phyloP scores from a whole-genome alignment of 129 eudicot genomes.

The Escallonia herrerae region DNA sequence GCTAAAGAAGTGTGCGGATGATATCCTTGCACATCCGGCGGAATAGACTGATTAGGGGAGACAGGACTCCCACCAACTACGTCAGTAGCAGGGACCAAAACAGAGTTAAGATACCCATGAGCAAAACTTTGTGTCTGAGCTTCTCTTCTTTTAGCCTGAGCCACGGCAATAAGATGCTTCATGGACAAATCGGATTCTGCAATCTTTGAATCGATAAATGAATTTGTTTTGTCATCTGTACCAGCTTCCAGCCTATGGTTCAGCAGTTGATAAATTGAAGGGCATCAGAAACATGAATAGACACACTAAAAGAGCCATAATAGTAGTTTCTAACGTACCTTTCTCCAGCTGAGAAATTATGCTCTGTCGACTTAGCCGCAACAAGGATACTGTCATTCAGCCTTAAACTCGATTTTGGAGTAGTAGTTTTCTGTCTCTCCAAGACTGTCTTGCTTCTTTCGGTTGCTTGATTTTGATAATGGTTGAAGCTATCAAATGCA shows the following conservation, averaged over 20 bases:
- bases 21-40: slow-evolving; percentile 30
- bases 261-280: slow-evolving; percentile 7
- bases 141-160: slow-evolving; percentile 78
- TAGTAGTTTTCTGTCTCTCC: slow-evolving; percentile 45
- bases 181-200: slow-evolving; percentile 55
- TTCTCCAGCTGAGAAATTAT: slow-evolving; percentile 27
- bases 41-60: slow-evolving; percentile 23
- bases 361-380: slow-evolving; percentile 25
- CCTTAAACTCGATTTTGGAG: slow-evolving; percentile 38
- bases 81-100: slow-evolving; percentile 27
- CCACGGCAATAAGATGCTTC: slow-evolving; percentile 84
- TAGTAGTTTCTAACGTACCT: slow-evolving; percentile 32
- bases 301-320: not conserved
- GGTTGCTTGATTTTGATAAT: slow-evolving; percentile 25
- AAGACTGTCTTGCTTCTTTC: slow-evolving; percentile 41
- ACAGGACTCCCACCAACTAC: slow-evolving; percentile 39
- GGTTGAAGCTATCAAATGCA: slow-evolving; percentile 24
- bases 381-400: slow-evolving; percentile 24
- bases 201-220: slow-evolving; percentile 33
- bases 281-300: slow-evolving; percentile 11
- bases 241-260: slow-evolving; percentile 36
- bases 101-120: slow-evolving; percentile 23
- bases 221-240: slow-evolving; percentile 28
- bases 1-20: slow-evolving; percentile 26
- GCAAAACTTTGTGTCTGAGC: slow-evolving; percentile 52